These are phyloP conservation scores for Cyclotella sp. DNA, from an alignment of 108 stramenopile species.

Conservation along the genomic window DNA sequence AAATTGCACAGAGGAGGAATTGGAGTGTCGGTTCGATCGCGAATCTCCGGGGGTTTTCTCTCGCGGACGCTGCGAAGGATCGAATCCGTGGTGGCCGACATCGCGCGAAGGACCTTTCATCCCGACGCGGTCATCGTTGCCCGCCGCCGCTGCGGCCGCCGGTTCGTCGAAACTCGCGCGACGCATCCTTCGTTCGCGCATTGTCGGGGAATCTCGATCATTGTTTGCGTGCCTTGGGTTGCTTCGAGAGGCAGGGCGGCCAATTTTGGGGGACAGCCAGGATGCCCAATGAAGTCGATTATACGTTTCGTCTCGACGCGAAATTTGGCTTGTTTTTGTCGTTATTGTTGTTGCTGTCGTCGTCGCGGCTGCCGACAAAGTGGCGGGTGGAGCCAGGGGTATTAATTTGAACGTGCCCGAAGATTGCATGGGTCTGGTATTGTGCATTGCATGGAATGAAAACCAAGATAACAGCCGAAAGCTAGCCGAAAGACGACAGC, in stretches of 20 bases:
- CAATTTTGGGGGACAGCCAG: slow-evolving; percentile 7
- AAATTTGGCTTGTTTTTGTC: no score
- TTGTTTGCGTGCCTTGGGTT: slow-evolving; percentile 1
- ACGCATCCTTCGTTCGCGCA: neutral
- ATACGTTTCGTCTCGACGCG: neutral
- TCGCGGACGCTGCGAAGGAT: no score
- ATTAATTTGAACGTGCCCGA: neutral
- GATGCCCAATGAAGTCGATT: neutral
- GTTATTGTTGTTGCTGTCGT: no score
- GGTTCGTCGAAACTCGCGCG: slow-evolving; percentile 1
- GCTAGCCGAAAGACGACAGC: no score
- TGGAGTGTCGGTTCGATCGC: neutral
- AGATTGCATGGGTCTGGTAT: neutral
- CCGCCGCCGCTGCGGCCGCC: no score
- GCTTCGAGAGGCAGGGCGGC: neutral
- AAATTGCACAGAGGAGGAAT: neutral
- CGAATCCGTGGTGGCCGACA: no score
- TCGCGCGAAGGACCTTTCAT: no score
- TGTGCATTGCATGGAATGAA: no score
- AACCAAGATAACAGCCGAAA: no score
- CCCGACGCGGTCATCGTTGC: no score
- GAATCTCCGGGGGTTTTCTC: neutral
- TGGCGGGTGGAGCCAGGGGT: slow-evolving; percentile 6
- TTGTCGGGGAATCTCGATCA: slow-evolving; percentile 1
- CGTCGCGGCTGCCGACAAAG: neutral